These are phyloP conservation scores for Sporothrix euskadiensis DNA, from an alignment of 2,329 filamentous ascomycete genomes.

Conservation along the genomic window DNA sequence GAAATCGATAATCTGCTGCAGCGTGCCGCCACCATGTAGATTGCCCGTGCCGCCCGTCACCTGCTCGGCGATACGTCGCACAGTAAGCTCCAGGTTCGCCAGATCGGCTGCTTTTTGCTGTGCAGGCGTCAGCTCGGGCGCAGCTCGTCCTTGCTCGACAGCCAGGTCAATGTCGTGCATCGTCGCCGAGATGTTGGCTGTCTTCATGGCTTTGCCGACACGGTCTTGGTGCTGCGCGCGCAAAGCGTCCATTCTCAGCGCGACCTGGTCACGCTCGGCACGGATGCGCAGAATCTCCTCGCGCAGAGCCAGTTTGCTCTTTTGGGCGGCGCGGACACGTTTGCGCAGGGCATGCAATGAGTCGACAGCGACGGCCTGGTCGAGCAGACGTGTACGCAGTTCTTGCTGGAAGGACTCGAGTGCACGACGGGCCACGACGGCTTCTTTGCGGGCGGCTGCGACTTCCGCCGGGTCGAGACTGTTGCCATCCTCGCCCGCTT, in stretches of 20 bases:
- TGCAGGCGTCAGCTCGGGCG: conserved; percentile 47
- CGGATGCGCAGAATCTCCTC: conserved; percentile 62
- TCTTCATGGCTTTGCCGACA: conserved; percentile 52
- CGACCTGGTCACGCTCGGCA: conserved; percentile 62
- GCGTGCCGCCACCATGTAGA: conserved; percentile 47
- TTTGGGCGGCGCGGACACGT: conserved; percentile 58
- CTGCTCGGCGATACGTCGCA: conserved; percentile 57
- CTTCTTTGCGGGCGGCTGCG: conserved; percentile 53
- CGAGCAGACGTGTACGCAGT: conserved; percentile 55
- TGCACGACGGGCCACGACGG: conserved; percentile 55
- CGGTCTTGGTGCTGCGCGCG: conserved; percentile 60
- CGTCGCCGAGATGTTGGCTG: conserved; percentile 56
- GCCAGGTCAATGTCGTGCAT: conserved; percentile 65
- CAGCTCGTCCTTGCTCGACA: conserved; percentile 46
- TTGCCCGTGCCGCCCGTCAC: conserved; percentile 52
- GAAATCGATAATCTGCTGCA: conserved; percentile 61
- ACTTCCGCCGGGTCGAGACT: neutral
- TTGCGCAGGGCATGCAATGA: conserved; percentile 59
- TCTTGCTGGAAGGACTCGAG: conserved; percentile 62
- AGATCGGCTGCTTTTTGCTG: conserved; percentile 54
- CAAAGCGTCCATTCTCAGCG: conserved; percentile 63
- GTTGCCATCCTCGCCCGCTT: conserved; percentile 44
- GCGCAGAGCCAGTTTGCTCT: conserved; percentile 57
- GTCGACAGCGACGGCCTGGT: conserved; percentile 63
- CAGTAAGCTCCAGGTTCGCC: conserved; percentile 58